A percentile compares a stretch with the other conserved stretches of the same genome.
phyloP scores from a whole-genome alignment of 148 eudicot species.

The Cornus suecica region DNA sequence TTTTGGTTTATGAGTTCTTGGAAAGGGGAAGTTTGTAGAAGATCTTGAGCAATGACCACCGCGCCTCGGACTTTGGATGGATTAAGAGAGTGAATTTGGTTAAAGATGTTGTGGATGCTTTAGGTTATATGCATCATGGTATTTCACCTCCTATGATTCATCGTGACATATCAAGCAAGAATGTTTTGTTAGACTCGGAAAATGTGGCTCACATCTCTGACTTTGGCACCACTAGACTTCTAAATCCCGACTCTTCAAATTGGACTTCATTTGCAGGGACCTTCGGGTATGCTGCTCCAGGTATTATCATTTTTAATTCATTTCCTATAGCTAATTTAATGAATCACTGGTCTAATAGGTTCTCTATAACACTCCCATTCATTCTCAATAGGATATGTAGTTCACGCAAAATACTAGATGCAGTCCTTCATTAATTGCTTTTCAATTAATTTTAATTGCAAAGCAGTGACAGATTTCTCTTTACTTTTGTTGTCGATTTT shows the following conservation, averaged over 20 bases:
- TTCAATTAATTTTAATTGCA: too few relatives aligned
- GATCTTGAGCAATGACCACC: background rate
- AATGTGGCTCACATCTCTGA: conserved; percentile 24
- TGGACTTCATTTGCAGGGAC: conserved; percentile 31
- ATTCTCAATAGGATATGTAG: too few relatives aligned
- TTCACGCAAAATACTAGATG: too few relatives aligned
- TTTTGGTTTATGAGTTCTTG: conserved; percentile 14
- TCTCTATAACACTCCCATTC: too few relatives aligned
- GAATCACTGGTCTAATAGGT: background rate
- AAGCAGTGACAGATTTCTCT: background rate
- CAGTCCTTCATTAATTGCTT: too few relatives aligned
- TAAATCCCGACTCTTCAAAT: conserved; percentile 25
- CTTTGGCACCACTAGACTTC: conserved; percentile 24
- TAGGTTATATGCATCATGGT: conserved; percentile 24
- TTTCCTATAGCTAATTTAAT: background rate
- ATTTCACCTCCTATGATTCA: conserved; percentile 17
- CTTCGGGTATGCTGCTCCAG: conserved; percentile 30
- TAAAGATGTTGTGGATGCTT: conserved; percentile 4
- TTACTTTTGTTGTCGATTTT: background rate
- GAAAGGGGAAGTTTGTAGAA: conserved; percentile 11
- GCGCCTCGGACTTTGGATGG: conserved; percentile 8
- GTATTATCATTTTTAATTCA: conserved; percentile 4
- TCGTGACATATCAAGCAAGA: conserved; percentile 28
- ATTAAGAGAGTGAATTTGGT: conserved; percentile 8
- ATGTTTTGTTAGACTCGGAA: conserved; percentile 23